These are phyloP conservation scores for Pseudopithomyces chartarum DNA, from an alignment of 2,329 filamentous ascomycete genomes.

Conservation along the genomic window DNA sequence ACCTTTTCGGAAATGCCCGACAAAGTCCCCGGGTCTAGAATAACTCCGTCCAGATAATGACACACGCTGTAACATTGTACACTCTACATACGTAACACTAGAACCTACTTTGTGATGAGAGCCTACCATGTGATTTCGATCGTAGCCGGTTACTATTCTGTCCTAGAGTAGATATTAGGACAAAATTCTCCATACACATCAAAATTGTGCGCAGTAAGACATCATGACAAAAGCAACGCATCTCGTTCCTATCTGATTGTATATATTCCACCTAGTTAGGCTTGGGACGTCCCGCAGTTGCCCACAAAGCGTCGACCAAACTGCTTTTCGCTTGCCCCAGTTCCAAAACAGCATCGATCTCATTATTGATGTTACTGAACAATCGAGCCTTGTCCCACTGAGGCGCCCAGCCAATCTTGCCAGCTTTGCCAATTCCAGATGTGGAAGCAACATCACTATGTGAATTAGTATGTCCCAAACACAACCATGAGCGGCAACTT, in stretches of 20 bases:
- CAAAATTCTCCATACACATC: no score
- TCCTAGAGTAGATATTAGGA: no score
- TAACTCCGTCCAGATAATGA: no score
- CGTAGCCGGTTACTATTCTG: no score
- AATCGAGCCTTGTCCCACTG: slow-evolving; percentile 4
- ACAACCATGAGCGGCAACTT: neutral
- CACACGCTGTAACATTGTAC: no score
- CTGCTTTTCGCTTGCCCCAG: slow-evolving; percentile 13
- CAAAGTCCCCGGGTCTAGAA: neutral
- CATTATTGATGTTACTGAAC: slow-evolving; percentile 6
- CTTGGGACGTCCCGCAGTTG: neutral
- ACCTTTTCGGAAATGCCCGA: neutral
- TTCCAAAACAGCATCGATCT: slow-evolving; percentile 11
- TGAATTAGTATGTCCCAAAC: neutral
- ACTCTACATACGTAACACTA: no score
- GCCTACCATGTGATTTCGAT: no score
- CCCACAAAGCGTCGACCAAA: slow-evolving; percentile 6
- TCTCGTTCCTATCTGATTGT: no score
- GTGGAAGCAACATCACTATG: neutral
- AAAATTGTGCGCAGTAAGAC: no score
- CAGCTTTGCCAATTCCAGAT: neutral
- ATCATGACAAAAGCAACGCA: neutral
- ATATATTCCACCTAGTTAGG: neutral
- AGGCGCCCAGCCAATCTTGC: slow-evolving; percentile 6
- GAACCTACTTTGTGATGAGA: no score